Evolutionary conservation across 2,329 filamentous ascomycete genomes (phyloP), one percentile per base, ranked within the genome.

Genomic region (Trichoderma cornu-damae): DNA sequence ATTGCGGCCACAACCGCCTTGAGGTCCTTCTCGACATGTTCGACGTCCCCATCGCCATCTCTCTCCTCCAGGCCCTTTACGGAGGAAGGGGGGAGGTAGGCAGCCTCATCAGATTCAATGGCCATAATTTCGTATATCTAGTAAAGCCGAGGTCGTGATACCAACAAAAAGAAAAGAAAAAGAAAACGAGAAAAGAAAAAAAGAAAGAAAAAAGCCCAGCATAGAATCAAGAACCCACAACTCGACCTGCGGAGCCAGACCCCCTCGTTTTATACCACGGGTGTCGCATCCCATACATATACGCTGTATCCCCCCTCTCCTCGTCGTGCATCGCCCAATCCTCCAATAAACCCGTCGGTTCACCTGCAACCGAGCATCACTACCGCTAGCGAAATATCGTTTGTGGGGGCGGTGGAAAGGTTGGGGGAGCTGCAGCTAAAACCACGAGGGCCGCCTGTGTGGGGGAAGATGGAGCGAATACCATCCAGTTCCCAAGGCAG

Each of bases 11-110:
- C 34, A 2, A 43, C 50, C 2, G 63, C 59, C 5, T 59, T 55
- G 20, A 64, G 44, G 32, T 61, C 58, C 18, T 55, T 58, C 37
- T 65, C 63, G 8, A 64, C 34, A 34, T 62, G 60, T 34, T 65
- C 61, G 11, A 57, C 59, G 24, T 61, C n/a, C n/a, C n/a, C n/a
- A n/a, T n/a, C n/a, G n/a, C n/a, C 37, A 32, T 60, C 51, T 20
- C 26, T 16, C 24, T 44, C 46, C 16, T 47, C 50, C 32, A 58
- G 14, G 12, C 58, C 57, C 51, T 58, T 58, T 30, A 26, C 48
- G 9, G 40, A 35, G 18, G 47, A 11, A 16, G 46, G 48, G 14
- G 47, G 37, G 0, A 16, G 40, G 35, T 46, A 44, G 24, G 51
- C 32, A 4, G 51, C 51, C 34, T 54, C 51, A 7, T 38, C 22